Percentiles rank a stretch among this genome's conserved stretches.
phyloP scores from a whole-genome alignment of 2,329 filamentous ascomycete genomes.

The Ambrosiella xylebori region DNA sequence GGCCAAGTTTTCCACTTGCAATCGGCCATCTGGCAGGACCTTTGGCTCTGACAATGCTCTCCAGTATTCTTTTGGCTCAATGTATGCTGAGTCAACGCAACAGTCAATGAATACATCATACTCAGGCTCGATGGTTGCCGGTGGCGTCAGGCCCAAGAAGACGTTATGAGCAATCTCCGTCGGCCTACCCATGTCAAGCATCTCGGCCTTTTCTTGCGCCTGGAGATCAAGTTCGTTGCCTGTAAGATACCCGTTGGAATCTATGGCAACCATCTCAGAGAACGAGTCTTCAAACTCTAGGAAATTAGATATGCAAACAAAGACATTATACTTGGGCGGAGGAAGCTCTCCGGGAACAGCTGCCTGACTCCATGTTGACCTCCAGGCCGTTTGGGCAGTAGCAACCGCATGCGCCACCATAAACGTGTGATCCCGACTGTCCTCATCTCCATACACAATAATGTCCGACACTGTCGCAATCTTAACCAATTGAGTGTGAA shows the following conservation, averaged over 20 bases:
- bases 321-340: slow-evolving; percentile 64
- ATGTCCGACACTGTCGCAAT: slow-evolving; percentile 78
- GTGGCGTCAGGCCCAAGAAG: slow-evolving; percentile 66
- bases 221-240: slow-evolving; percentile 76
- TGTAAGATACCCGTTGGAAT: slow-evolving; percentile 53
- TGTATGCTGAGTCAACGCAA: slow-evolving; percentile 64
- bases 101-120: slow-evolving; percentile 72
- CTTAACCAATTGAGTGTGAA: slow-evolving; percentile 89
- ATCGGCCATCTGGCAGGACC: slow-evolving; percentile 23
- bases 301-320: slow-evolving; percentile 51
- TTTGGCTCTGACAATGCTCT: slow-evolving; percentile 17
- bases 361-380: slow-evolving; percentile 39
- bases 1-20: slow-evolving; percentile 32
- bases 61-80: slow-evolving; percentile 50
- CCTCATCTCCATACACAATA: slow-evolving; percentile 62
- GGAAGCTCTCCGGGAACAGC: slow-evolving; percentile 25
- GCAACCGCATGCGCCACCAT: slow-evolving; percentile 54
- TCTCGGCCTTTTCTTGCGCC: slow-evolving; percentile 74
- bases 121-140: slow-evolving; percentile 47
- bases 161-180: slow-evolving; percentile 82
- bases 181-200: slow-evolving; percentile 81
- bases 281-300: slow-evolving; percentile 52
- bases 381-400: slow-evolving; percentile 60
- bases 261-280: slow-evolving; percentile 55
- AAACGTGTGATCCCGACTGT: slow-evolving; percentile 37